phyloP scores from a whole-genome alignment of 2,329 filamentous ascomycete species.

The Davidsoniella eucalypti region DNA sequence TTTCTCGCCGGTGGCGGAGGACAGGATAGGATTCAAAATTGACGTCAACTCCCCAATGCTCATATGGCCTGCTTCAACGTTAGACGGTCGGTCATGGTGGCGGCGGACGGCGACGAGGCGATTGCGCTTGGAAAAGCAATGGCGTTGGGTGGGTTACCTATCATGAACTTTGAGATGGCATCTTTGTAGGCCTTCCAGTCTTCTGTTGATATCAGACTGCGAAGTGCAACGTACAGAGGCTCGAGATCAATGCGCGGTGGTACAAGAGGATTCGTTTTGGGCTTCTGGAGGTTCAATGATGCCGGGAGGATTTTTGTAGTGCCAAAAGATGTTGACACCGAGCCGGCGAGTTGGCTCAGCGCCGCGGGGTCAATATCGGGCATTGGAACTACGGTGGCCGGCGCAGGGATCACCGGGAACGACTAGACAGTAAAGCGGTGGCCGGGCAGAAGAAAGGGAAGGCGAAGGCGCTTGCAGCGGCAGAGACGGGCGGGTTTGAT shows the following conservation, averaged over 20 bases:
- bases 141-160: constrained; percentile 27
- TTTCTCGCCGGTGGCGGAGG: constrained; percentile 39
- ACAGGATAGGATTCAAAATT: constrained; percentile 48
- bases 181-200: constrained; percentile 51
- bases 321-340: constrained; percentile 24
- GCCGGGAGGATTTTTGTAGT: constrained; percentile 32
- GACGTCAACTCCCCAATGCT: constrained; percentile 33
- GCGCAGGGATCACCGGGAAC: constrained; percentile 13
- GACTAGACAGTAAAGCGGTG: constrained; percentile 10
- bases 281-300: constrained; percentile 26
- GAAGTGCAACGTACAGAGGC: constrained; percentile 45
- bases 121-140: not conserved
- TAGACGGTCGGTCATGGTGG: not conserved
- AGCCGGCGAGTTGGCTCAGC: constrained; percentile 43
- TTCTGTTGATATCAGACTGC: constrained; percentile 40
- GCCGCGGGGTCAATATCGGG: constrained; percentile 57
- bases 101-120: not conserved
- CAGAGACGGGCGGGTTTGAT: too few relatives aligned
- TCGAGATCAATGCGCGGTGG: constrained; percentile 52
- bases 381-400: constrained; percentile 26
- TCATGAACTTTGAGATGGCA: constrained; percentile 42
- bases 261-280: constrained; percentile 45
- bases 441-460: not conserved
- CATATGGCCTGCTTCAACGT: constrained; percentile 8
- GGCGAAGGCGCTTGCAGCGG: not conserved